Base-by-base conservation (phyloP, 2,329 filamentous ascomycete species). In the Amauroascus verrucosus region DNA sequence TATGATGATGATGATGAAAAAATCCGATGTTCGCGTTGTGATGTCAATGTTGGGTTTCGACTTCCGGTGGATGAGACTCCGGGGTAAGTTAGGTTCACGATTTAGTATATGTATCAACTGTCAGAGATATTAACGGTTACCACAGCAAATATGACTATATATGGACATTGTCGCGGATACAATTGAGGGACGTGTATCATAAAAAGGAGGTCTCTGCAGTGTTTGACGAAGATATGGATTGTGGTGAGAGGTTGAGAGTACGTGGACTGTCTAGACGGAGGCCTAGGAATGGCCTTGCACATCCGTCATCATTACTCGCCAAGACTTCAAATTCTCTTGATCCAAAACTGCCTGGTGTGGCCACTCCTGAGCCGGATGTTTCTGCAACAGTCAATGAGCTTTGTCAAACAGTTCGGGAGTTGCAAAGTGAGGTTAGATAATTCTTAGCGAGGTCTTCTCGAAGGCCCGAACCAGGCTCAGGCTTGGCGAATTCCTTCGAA, bases 121-220 rank as follows among this genome's bases (percentile, higher is more conserved):
- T n/a, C 9, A 4, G 6, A 16, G 35, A 16, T 38, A 13, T 30
- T 51, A 35, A 43, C 11, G 9, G 6, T 22, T 6, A 13, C 7
- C 28, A 2, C 38, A 44, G 38, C 30, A 51, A 51, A 35, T 51
- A 30, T n/a, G 30, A 44, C 26, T 51, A 51, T 28, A 24, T 51
- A 20, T 51, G 48, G 48, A 51, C 48, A 6, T 33, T 43, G 11
- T 51, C 48, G 11, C 33, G 18, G 11, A 16, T 51, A n/a, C 48
- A 44, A 20, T n/a, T 51, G 26, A 51, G 20, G 14, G 48, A 51
- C 13, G 48, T 51, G 18, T 51, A 51, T 35, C 48, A 51, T n/a
- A 51, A 51, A 16, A 50, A 41, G 22, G 38, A 41, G 14, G 37
- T 50, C 30, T 32, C 28, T 4, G 26, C 48, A 14, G 9, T 51